These are phyloP conservation scores for Linnemannia hyalina DNA, from an alignment of 192 early-diverging fungal species.

Conservation along the genomic window DNA sequence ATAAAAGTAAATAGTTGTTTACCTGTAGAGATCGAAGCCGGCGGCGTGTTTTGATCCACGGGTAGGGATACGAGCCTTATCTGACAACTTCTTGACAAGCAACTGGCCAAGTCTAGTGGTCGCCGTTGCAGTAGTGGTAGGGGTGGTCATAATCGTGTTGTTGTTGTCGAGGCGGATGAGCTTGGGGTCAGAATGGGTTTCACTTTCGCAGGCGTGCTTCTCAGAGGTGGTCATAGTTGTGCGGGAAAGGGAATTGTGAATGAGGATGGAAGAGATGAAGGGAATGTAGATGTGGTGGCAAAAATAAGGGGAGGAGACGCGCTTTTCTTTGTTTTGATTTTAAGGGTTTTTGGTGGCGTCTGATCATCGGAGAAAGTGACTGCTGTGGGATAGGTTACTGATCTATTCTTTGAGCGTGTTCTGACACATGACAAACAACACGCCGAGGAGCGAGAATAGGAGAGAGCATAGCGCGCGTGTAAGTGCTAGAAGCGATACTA, in stretches of 20 bases:
- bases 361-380: background rate
- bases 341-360: background rate
- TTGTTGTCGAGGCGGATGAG: slow-evolving; percentile 17
- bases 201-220: slow-evolving; percentile 28
- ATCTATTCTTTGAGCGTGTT: too few species aligned
- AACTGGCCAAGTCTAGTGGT: slow-evolving; percentile 56
- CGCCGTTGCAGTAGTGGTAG: background rate
- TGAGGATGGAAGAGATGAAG: background rate
- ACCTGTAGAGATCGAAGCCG: slow-evolving; percentile 94
- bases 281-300: background rate
- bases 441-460: too few species aligned
- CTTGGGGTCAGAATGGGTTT: slow-evolving; percentile 10
- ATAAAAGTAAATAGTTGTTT: background rate
- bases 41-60: slow-evolving; percentile 88
- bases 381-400: background rate
- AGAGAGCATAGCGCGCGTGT: too few species aligned
- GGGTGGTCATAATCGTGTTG: background rate
- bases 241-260: background rate
- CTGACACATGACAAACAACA: too few species aligned
- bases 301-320: background rate
- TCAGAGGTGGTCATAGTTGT: slow-evolving; percentile 29
- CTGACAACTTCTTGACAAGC: slow-evolving; percentile 77
- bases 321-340: slow-evolving; percentile 8
- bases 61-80: slow-evolving; percentile 83
- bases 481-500: too few species aligned